Evolutionary conservation across 164 flowering plant genomes (phyloP), one percentile per base, ranked within the genome.

Genomic region (Chimonanthus praecox): DNA sequence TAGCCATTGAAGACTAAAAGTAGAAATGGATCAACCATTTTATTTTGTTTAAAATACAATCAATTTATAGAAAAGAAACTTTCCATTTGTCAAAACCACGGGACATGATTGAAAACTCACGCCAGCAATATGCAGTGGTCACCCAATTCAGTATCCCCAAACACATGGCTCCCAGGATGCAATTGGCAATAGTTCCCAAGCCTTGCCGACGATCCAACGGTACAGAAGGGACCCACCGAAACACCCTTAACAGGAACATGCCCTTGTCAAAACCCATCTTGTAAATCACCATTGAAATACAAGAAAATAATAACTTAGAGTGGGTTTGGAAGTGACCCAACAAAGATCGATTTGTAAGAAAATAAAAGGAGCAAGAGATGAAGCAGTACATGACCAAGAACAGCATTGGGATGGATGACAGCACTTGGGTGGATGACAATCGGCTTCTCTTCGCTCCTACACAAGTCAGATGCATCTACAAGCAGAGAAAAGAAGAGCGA

Each of bases 211-310:
- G 92, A 78, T 3, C 98, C 97, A 80, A 93, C 83, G 0, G 94
- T 85, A 76, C 99, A 93, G 77, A 88, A 93, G 4, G 98, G 94
- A 66, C 97, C 99, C 74, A 95, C 73, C 16, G 94, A 86, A 64
- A 89, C 90, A 73, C 90, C 93, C 98, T 92, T 78, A 63, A 66
- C 60, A 54, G 15, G 15, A 54, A 4, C 60, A 54, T 54, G 11
- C 60, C 15, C 3, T 54, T 54, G 60, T 54, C 11, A 10, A 54
- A 54, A 54, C 60, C 60, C 60, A 54, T 54, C n/a, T 54, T 54
- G 60, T 33, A 33, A 33, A 33, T 33, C 33, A 33, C 33, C 33
- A 33, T 33, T 33, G 33, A 33, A 33, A 33, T 33, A 33, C 33
- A 33, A 33, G 33, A 33, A 33, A 33, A 33, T 0, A 33, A 33